A percentile compares a stretch with the other conserved stretches of the same genome.
Evolutionary conservation across 2,329 filamentous ascomycete species (phyloP).

Genomic region (Diaporthe sp.): DNA sequence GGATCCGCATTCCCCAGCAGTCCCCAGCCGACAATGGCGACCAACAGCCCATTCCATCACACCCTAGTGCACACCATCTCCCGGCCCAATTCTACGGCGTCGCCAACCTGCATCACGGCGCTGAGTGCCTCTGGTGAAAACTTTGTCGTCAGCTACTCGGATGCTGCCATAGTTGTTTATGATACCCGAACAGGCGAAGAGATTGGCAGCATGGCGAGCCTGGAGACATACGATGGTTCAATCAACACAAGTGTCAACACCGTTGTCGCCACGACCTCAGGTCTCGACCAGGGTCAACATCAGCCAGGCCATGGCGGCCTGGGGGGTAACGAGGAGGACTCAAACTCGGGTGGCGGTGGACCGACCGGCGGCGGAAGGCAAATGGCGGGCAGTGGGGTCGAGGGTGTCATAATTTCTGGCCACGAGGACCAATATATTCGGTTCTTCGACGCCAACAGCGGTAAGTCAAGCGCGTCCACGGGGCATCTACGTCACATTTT

Average conservation of each 20-base stretch:
- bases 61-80: conserved; percentile 89
- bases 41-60: conserved; percentile 86
- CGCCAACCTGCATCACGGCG: conserved; percentile 92
- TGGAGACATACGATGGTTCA: conserved; percentile 93
- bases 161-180: conserved; percentile 90
- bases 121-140: conserved; percentile 84
- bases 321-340: conserved; percentile 74
- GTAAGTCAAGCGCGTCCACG: conserved; percentile 66
- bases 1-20: conserved; percentile 91
- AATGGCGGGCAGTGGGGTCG: conserved; percentile 80
- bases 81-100: conserved; percentile 73
- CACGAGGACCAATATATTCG: conserved; percentile 96
- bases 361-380: conserved; percentile 78
- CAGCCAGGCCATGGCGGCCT: conserved; percentile 57
- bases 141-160: conserved; percentile 93
- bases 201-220: conserved; percentile 90
- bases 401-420: conserved; percentile 94
- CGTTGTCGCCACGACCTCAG: conserved; percentile 86
- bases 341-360: conserved; percentile 71
- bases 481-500: too few relatives aligned
- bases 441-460: conserved; percentile 98
- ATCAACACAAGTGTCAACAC: conserved; percentile 84
- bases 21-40: conserved; percentile 88
- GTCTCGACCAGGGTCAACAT: conserved; percentile 78
- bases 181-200: conserved; percentile 93